Evolutionary conservation across 331 rosid species (phyloP), one percentile per base, ranked within the genome.

Genomic region (Pyrus hybrid): DNA sequence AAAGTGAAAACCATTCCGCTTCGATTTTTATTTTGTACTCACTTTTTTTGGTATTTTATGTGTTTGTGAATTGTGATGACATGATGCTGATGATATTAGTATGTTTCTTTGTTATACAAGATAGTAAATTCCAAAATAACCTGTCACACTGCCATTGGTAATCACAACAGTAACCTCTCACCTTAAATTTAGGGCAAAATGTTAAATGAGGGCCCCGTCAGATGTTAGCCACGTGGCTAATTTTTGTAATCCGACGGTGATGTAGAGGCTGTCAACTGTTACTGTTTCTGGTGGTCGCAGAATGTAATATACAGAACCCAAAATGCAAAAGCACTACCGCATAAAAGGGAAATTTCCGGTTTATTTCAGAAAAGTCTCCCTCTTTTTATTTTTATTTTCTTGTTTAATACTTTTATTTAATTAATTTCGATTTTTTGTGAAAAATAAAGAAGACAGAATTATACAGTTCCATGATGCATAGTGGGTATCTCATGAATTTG

Each of bases 401-500:
- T 51, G 21, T 6, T 51, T 51, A 51, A 18, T 18, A 64, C 65
- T 25, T 62, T 21, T 32, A 6, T 7, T 58, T 26, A 21, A 37
- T 70, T 60, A 43, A 3, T 10, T 49, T 23, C 22, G 3, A 11
- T 32, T 43, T 71, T 41, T 35, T 37, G 3, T 9, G 25, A 23
- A n/a, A 69, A 62, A 32, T 58, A 53, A 63, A 80, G 10, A 60
- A 49, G 9, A 63, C 57, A 79, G 81, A 81, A 80, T 70, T 75
- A 58, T 68, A 69, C 81, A 68, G 53, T 81, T 75, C 88, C 89
- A 83, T 74, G 57, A 80, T 71, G 68, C 85, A 63, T 74, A 87
- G 96, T 87, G 93, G 90, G 90, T 85, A 91, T 89, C 89, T 83
- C 88, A 80, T 88, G 96, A 84, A 81, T 84, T 86, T 73, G 91